A percentile compares a stretch with the other conserved stretches of the same genome.
Evolutionary conservation across 2,329 filamentous ascomycete species (phyloP).

Genomic region (Epichloe glyceriae): DNA sequence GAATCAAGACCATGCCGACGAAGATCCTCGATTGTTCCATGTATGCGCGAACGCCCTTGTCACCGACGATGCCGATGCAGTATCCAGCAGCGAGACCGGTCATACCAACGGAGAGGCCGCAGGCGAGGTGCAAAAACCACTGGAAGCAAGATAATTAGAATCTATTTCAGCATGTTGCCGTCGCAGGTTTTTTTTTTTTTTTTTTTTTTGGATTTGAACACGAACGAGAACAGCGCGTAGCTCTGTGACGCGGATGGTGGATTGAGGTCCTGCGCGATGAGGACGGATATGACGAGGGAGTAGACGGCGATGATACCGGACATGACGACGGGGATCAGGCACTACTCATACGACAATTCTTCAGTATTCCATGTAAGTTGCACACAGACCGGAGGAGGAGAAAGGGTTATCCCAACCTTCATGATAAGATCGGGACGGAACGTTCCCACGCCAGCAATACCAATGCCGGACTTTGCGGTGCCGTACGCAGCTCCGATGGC

Average conservation of each 20-base stretch:
- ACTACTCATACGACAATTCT: constrained; percentile 31
- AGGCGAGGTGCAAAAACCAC: constrained; percentile 90
- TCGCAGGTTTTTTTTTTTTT: background rate
- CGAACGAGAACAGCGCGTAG: constrained; percentile 77
- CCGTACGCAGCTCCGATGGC: constrained; percentile 69
- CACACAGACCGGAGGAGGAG: background rate
- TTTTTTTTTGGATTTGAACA: constrained; percentile 8
- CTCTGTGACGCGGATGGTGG: constrained; percentile 47
- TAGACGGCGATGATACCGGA: constrained; percentile 98
- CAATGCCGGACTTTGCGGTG: constrained; percentile 78
- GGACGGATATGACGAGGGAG: constrained; percentile 87
- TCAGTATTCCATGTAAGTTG: background rate
- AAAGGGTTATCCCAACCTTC: constrained; percentile 48
- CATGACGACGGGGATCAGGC: constrained; percentile 86
- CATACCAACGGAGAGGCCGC: constrained; percentile 80
- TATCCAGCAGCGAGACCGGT: constrained; percentile 91
- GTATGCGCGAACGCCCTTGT: constrained; percentile 85
- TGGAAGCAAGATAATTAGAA: constrained; percentile 21
- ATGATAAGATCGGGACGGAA: constrained; percentile 82
- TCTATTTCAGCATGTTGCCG: background rate
- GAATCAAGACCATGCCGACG: constrained; percentile 95
- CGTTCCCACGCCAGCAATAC: constrained; percentile 73
- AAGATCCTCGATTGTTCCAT: constrained; percentile 95
- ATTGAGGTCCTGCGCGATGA: constrained; percentile 82
- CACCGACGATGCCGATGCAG: constrained; percentile 89